Evolutionary conservation across 1,284 basidiomycete species (phyloP), one percentile per base, ranked within the genome.

Genomic region (Amylostereum areolatum): DNA sequence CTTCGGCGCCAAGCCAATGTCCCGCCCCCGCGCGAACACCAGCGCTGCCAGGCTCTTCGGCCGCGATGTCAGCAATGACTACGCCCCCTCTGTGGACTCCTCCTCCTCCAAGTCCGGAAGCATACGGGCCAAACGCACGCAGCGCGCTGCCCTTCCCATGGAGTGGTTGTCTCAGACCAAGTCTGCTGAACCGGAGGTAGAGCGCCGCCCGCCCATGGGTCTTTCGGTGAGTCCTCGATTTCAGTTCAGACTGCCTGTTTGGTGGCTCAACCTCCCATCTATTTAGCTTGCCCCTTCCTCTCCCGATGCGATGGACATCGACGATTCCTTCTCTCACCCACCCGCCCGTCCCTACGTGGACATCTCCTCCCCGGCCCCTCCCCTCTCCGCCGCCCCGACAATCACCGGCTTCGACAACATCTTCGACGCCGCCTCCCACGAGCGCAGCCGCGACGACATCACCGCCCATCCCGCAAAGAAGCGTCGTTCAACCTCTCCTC

Each of bases 261-360:
- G 4, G 29, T 28, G 24, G 3, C 11, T 43, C 10, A 18, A 18
- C 28, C 42, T 32, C 12, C 5, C 43, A 12, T 30, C 50, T 46
- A 61, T 62, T 12, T 59, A 59, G 36, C 49, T 55, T 47, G 48
- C 46, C 2, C 53, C 60, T 27, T 39, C 66, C 11, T 73, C 72
- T 44, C 68, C 74, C 29, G 86, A 89, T 62, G 81, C 81, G 24
- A 89, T 89, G 87, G 86, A 89, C 56, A 72, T 89, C 36, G 87
- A 89, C 62, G 72, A 73, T 34, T 76, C 75, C 18, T 73, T 66
- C 59, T 62, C 42, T 54, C 60, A 35, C 52, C 52, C 32, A 55
- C 58, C 25, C 40, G 51, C 25, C 50, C 56, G 3, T 49, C 47
- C 44, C 28, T 47, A 51, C 43, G 12, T 50, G 57, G 66, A 46